Evolutionary conservation across 352 stramenopile species (phyloP).

Genomic region (Pythium volutum): DNA sequence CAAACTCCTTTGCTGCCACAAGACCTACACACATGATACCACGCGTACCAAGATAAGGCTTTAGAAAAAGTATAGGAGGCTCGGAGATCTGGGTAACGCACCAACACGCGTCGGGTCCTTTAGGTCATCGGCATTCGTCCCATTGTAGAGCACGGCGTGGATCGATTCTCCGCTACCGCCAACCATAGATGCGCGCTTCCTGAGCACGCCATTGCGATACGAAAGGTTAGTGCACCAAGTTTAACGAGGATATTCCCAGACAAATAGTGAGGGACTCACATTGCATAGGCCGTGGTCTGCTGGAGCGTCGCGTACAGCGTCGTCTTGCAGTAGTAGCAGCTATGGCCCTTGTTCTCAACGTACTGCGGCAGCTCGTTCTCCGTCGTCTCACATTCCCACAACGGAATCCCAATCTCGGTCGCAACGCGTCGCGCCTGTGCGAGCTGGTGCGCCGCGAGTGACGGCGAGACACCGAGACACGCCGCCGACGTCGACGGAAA

Average conservation of each 20-base stretch:
- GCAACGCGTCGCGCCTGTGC: conserved; percentile 86
- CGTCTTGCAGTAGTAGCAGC: conserved; percentile 97
- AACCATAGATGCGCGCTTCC: conserved; percentile 24
- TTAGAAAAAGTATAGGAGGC: neutral
- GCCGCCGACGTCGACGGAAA: conserved; percentile 81
- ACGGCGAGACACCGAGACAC: conserved; percentile 91
- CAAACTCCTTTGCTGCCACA: conserved; percentile 91
- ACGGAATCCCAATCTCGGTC: conserved; percentile 79
- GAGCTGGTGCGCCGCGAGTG: conserved; percentile 87
- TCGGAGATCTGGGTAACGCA: conserved; percentile 17
- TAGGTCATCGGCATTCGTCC: conserved; percentile 95
- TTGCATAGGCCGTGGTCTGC: conserved; percentile 73
- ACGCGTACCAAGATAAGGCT: too few species aligned
- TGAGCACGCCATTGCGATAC: neutral
- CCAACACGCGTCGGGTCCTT: conserved; percentile 89
- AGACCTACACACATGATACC: conserved; percentile 50
- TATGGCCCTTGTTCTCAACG: conserved; percentile 92
- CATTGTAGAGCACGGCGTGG: conserved; percentile 91
- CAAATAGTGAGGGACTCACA: conserved; percentile 10
- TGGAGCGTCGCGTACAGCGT: conserved; percentile 95
- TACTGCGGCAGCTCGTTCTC: conserved; percentile 89
- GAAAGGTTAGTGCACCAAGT: neutral
- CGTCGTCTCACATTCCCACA: conserved; percentile 85
- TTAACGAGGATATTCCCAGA: neutral
- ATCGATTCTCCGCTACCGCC: neutral